A percentile compares a stretch with the other conserved stretches of the same genome.
Conservation (phyloP, 768 basidiomycete species). For the Lactarius quietus region DNA sequence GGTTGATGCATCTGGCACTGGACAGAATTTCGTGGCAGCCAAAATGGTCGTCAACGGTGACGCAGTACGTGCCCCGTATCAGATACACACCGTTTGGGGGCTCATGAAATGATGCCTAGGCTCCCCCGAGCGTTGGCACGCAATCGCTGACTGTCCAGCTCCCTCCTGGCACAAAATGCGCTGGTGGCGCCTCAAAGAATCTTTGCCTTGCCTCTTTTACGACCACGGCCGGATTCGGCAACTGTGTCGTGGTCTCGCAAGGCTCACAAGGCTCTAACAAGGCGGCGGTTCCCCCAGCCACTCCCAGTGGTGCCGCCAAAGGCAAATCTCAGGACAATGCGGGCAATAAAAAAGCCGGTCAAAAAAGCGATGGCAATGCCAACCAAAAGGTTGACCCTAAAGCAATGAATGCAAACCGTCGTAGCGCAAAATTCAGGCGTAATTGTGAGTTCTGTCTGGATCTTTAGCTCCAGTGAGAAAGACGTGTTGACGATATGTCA, state of each 20-base stretch:
- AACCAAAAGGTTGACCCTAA: background rate
- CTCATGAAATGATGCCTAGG: conserved; percentile 30
- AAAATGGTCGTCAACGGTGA: conserved; percentile 46
- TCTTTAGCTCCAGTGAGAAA: background rate
- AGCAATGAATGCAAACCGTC: background rate
- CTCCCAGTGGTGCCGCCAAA: too few relatives aligned
- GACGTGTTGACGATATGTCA: background rate
- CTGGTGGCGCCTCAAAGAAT: conserved; percentile 44
- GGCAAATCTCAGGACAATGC: too few relatives aligned
- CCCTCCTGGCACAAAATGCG: conserved; percentile 48
- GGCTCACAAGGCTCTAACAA: too few relatives aligned
- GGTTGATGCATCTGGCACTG: conserved; percentile 43
- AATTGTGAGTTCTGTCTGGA: background rate
- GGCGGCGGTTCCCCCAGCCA: too few relatives aligned
- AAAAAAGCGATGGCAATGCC: background rate
- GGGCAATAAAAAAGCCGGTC: background rate
- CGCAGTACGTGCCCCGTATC: conserved; percentile 36
- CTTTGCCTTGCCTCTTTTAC: conserved; percentile 51
- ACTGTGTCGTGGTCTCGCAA: conserved; percentile 47
- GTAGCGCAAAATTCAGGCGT: background rate
- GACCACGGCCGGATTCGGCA: conserved; percentile 50
- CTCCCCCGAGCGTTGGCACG: conserved; percentile 37
- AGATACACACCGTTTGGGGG: background rate
- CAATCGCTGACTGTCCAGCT: conserved; percentile 43
- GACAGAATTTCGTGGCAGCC: conserved; percentile 35